Evolutionary conservation across 148 eudicot genomes (phyloP).

Genomic region (Fagopyrum homotropicum): DNA sequence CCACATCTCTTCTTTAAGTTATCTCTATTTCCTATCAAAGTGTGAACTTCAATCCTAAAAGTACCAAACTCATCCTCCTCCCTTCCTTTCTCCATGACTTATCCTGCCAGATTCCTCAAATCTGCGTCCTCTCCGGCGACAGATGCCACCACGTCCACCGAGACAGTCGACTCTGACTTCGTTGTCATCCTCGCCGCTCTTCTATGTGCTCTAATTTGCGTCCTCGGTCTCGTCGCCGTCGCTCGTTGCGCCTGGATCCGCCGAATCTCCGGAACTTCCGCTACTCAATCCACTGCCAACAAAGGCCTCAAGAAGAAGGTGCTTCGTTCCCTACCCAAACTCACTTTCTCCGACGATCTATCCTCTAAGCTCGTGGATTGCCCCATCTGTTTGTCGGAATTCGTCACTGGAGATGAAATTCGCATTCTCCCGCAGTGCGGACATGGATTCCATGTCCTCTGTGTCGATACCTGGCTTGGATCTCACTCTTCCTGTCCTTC

Average conservation of each 20-base stretch:
- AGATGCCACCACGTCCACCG: background rate
- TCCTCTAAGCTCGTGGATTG: conserved; percentile 44
- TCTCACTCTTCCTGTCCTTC: conserved; percentile 87
- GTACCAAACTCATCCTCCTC: background rate
- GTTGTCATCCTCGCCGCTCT: conserved; percentile 71
- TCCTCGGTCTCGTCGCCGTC: conserved; percentile 71
- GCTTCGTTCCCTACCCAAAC: conserved; percentile 47
- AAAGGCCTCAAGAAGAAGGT: conserved; percentile 65
- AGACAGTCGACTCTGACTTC: conserved; percentile 43
- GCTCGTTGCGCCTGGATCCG: conserved; percentile 78
- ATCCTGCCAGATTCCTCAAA: conserved; percentile 17
- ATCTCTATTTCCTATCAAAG: background rate
- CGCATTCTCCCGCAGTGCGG: conserved; percentile 77
- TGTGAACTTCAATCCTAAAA: background rate
- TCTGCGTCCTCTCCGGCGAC: conserved; percentile 20
- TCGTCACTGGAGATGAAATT: conserved; percentile 50
- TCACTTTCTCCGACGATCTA: conserved; percentile 29
- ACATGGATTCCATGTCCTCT: conserved; percentile 60
- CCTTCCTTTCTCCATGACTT: conserved; percentile 16
- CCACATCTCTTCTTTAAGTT: background rate
- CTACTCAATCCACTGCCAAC: conserved; percentile 32
- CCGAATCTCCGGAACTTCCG: conserved; percentile 27
- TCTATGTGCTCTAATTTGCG: conserved; percentile 72
- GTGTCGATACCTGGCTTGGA: conserved; percentile 77
- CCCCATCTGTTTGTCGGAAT: conserved; percentile 68